Base-by-base conservation (phyloP, 176 grass and related monocot genomes). In the Carex pumila region DNA sequence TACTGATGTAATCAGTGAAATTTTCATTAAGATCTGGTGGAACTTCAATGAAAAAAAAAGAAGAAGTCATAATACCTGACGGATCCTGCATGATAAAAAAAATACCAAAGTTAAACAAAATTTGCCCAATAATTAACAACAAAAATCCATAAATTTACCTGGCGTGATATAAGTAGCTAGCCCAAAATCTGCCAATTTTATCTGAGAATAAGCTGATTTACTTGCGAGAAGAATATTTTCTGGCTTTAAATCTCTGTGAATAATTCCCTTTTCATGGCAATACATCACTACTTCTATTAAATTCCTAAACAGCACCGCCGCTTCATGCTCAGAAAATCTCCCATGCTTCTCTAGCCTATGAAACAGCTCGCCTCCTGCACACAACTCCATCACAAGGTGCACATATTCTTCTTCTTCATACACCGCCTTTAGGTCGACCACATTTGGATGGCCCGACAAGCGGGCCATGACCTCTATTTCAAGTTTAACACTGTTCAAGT, bases 341-440 rank as follows among this genome's bases (percentile, higher is more conserved):
- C 96, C 91, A 1, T 91, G 89, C 86, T 90, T 87, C 91, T 99
- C 56, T 10, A 99, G 92, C 0, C 89, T 90, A 69, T 93, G 89
- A 85, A 99, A 99, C 88, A 99, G 91, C 85, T 99, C 96, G 32
- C 96, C 96, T 12, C 93, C 91, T 13, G 88, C 91, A 69, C 93
- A 99, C 10, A 99, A 88, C 89, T 99, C 96, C 96, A 99, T 99
- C 79, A 99, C 93, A 63, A 99, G 91, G 86, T 99, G 89, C 43
- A 99, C 91, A 8, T 71, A 95, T 17, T 90, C 91, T 32, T 90
- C 84, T 71, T 99, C 93, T 87, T 99, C 96, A 57, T 99, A 99
- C 3, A 94, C 96, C 0, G 96, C 93, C 83, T 94, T 95, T 85
- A 99, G 91, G 65, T 89, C 91, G 7, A 99, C 96, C 68, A 95